Conservation (phyloP, 129 eudicot genomes). For the Centrapalus pauciflorus region DNA sequence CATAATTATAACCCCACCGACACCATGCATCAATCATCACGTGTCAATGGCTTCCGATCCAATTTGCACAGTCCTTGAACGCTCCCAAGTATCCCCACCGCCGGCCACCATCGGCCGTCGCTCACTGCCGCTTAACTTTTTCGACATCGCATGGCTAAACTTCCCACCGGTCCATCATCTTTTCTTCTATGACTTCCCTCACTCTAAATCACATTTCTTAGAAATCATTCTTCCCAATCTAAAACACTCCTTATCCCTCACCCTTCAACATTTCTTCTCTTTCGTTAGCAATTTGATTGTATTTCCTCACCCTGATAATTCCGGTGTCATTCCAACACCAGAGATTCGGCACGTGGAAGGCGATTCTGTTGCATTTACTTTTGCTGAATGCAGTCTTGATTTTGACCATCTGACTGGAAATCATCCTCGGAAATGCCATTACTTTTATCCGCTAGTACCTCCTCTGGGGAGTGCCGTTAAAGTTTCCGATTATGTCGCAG, state of each 20-base stretch:
- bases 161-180: slow-evolving; percentile 39
- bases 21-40: neutral
- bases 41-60: slow-evolving; percentile 11
- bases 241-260: slow-evolving; percentile 37
- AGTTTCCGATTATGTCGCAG: slow-evolving; percentile 2
- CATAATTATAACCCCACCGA: neutral
- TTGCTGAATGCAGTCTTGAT: slow-evolving; percentile 36
- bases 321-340: slow-evolving; percentile 23
- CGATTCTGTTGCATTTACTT: slow-evolving; percentile 29
- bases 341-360: slow-evolving; percentile 27
- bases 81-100: slow-evolving; percentile 31
- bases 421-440: slow-evolving; percentile 32
- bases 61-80: slow-evolving; percentile 24
- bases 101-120: slow-evolving; percentile 28
- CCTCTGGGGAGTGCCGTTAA: slow-evolving; percentile 14
- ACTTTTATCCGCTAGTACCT: slow-evolving; percentile 38
- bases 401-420: slow-evolving; percentile 31
- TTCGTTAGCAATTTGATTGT: slow-evolving; percentile 35
- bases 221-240: slow-evolving; percentile 34
- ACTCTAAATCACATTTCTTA: slow-evolving; percentile 28
- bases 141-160: slow-evolving; percentile 40
- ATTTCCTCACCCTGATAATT: neutral
- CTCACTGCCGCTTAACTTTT: slow-evolving; percentile 37
- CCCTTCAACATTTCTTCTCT: slow-evolving; percentile 40
- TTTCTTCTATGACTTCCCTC: slow-evolving; percentile 40